These are phyloP conservation scores for Tricholoma furcatifolium DNA, from an alignment of 768 basidiomycete species.

Conservation along the genomic window DNA sequence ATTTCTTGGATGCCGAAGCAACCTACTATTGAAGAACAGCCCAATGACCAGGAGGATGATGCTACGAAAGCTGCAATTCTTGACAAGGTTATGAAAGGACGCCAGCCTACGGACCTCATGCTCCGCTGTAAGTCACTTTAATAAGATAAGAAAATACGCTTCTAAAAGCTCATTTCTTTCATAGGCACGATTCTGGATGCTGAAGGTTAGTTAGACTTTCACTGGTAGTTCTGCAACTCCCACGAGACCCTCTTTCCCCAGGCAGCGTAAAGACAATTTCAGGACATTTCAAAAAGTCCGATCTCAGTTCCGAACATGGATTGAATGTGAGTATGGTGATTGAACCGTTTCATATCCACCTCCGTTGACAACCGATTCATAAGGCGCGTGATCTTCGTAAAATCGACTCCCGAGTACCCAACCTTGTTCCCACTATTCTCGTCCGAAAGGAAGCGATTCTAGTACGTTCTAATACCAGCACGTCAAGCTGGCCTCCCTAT, in stretches of 20 bases:
- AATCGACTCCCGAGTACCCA: conserved; percentile 92
- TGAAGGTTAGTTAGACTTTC: conserved; percentile 49
- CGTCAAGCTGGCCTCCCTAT: not conserved
- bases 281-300: conserved; percentile 87
- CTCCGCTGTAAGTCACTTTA: conserved; percentile 70
- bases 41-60: conserved; percentile 67
- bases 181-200: conserved; percentile 86
- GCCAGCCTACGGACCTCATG: conserved; percentile 88
- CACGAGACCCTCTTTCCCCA: conserved; percentile 27
- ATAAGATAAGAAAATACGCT: conserved; percentile 3
- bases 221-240: not conserved
- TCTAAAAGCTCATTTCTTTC: conserved; percentile 12
- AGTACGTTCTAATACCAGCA: conserved; percentile 42
- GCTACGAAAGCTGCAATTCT: conserved; percentile 69
- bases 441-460: conserved; percentile 85
- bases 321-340: conserved; percentile 69
- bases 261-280: conserved; percentile 86
- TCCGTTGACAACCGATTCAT: conserved; percentile 17
- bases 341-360: conserved; percentile 16
- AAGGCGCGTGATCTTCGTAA: conserved; percentile 95
- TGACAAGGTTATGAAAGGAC: conserved; percentile 83
- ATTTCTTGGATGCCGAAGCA: conserved; percentile 37
- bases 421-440: conserved; percentile 92
- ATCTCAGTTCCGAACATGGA: conserved; percentile 83
- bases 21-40: conserved; percentile 29